Base-by-base conservation (phyloP, 805 yeast species). In the Yamadazyma endophytica region DNA sequence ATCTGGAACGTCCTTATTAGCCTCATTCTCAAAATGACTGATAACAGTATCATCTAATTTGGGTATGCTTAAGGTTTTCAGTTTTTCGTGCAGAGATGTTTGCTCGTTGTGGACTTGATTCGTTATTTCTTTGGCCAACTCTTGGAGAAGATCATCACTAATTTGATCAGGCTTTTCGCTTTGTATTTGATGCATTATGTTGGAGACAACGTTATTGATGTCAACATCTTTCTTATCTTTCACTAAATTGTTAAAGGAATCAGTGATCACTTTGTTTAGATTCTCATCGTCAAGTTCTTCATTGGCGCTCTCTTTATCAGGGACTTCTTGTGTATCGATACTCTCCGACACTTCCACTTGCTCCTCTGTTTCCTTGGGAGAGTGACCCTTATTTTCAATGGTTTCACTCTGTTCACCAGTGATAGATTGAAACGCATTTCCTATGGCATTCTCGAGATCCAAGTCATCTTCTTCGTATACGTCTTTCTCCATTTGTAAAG, bases 391-490 rank as follows among this genome's bases (percentile, higher is more conserved):
- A 20, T 20, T 20, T 20, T 20, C 9, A 11, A 20, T 11, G 9
- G 21, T 20, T 20, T 8, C 11, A 11, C 11, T 11, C 21, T 16
- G 27, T 17, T 19, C 17, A n/a, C 17, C 30, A 16, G 29, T 30
- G n/a, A 39, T 32, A 6, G 54, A 42, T 31, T 46, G 50, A 35
- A 64, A 58, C 2, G 64, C 70, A 42, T 57, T 55, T 14, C 66
- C 68, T 31, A 64, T 62, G 21, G 68, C 68, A 26, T 46, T 48
- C 36, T 59, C 56, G 17, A 58, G 46, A 25, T 50, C 61, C 2
- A 44, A 17, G 26, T 54, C 60, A 13, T 40, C 50, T 12, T 36
- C 38, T 13, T 42, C 39, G 1, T 29, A 25, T 17, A 26, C 29
- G 17, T 20, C 16, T 24, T 38, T 36, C 14, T 35, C 45, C 32